Evolutionary conservation across 768 basidiomycete species (phyloP), one percentile per base, ranked within the genome.

Genomic region (Leccinellum rugosiceps): DNA sequence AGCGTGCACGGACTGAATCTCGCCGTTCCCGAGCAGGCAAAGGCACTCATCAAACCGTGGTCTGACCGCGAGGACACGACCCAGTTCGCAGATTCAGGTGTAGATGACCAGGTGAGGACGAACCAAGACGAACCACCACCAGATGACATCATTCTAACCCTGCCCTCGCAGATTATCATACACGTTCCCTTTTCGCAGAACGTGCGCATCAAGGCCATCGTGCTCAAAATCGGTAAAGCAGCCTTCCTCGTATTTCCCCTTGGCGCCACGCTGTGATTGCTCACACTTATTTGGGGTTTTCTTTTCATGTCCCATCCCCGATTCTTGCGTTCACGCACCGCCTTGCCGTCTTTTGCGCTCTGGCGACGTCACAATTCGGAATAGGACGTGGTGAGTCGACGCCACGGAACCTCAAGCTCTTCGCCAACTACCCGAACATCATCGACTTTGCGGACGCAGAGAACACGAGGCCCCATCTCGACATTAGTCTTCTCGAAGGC

Each of bases 1-100:
- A 92, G 89, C 67, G 88, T 93, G 51, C 79, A 93, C 67, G 92
- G 92, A 41, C 74, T 93, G 65, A 92, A 92, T 67, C 74, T 93
- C 53, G 80, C 81, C 6, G 79, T 90, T n/a, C 91, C 91, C 25
- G 92, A 93, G 68, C 80, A 87, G 63, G 92, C 91, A 1, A 85
- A 83, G 60, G 81, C 75, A 14, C 71, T 92, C 35, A 87, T 94
- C 59, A 94, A 94, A 71, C 83, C 87, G 3, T 94, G 92, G 92
- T 80, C 86, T 55, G 78, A 88, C 63, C 76, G 91, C 46, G 88
- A 93, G 23, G 83, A 87, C 50, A 85, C 81, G 11, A 72, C 72
- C 3, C 78, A 76, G 60, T 92, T 75, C 58, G 85, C 83, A 14
- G 87, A 93, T 19, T 92, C 91, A 0, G 86, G 84, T 31, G 91